phyloP scores from a whole-genome alignment of 495 filamentous ascomycete genomes.

The Penicillium odoratum region DNA sequence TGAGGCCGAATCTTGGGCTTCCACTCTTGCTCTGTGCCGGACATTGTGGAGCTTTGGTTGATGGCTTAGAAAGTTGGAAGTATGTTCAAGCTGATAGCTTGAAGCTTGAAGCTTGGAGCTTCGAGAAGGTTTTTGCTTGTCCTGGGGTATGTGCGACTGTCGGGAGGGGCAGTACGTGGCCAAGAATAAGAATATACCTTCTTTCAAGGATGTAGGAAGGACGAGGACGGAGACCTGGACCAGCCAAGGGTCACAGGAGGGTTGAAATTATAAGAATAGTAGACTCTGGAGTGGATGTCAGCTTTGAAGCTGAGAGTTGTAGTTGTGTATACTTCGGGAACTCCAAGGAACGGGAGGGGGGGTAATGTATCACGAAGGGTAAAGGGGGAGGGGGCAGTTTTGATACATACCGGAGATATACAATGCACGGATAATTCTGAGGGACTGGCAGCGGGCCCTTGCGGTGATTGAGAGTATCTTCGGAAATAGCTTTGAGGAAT shows the following conservation, averaged over 20 bases:
- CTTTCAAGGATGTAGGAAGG: conserved; percentile 6
- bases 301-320: not conserved
- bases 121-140: not conserved
- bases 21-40: conserved; percentile 72
- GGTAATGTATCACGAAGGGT: not conserved
- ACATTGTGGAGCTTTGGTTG: conserved; percentile 39
- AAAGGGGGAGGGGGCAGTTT: not conserved
- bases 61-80: not conserved
- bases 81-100: not conserved
- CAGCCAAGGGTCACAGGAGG: conserved; percentile 23
- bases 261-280: conserved; percentile 4
- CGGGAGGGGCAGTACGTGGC: conserved; percentile 7
- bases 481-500: conserved; percentile 3
- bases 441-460: not conserved
- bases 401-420: conserved; percentile 6
- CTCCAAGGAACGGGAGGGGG: conserved; percentile 11
- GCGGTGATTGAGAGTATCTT: not conserved
- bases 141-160: conserved; percentile 14
- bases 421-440: conserved; percentile 6
- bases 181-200: conserved; percentile 2
- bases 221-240: conserved; percentile 23
- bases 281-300: conserved; percentile 7
- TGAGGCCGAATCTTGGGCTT: conserved; percentile 76
- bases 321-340: conserved; percentile 11
- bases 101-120: not conserved